Base-by-base conservation (phyloP, 768 basidiomycete genomes). In the Daedaleopsis sinensis region DNA sequence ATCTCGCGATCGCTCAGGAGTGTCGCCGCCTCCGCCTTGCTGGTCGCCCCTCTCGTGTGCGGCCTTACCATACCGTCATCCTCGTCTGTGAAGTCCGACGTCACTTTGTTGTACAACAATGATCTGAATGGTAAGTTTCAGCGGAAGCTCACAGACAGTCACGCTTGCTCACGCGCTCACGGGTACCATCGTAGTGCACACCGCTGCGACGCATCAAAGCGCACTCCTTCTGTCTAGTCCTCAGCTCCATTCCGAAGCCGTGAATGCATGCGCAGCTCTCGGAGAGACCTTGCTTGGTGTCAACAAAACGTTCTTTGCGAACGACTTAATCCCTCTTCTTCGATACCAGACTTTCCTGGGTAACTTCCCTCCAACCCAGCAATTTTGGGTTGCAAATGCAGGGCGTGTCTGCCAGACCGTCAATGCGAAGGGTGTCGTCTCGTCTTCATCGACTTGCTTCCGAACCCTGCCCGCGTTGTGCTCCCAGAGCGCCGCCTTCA, bases 31-130 rank as follows among this genome's bases (percentile, higher is more conserved):
- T 43, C 52, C 18, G 23, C 39, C 3, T 35, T 42, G n/a, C 23
- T 58, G 12, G 48, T 38, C 3, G 50, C 49, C 1, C 62, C 57
- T 36, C 53, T 63, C 3, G 46, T 54, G 18, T 58, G 62, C n/a
- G 48, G 47, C 11, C 48, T 47, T 5, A 38, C 55, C 19, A 44
- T 61, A 1, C 58, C 63, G 12, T 64, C 66, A 10, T 57, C 64
- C 11, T 18, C 58, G 21, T 63, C 62, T 19, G 36, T 65, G 11
- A 50, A 32, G 3, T 65, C 64, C 55, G 67, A 65, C 39, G 54
- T 69, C n/a, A 69, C 66, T 5, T 42, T 72, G 1, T 51, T 70
- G 4, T 70, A 67, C 38, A 63, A 67, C 61, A 72, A 72, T 51
- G 68, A 69, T 51, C 63, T 71, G 6, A 59, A 71, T 42, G 27